Evolutionary conservation across 768 basidiomycete genomes (phyloP).

Genomic region (Tricholoma furcatifolium): DNA sequence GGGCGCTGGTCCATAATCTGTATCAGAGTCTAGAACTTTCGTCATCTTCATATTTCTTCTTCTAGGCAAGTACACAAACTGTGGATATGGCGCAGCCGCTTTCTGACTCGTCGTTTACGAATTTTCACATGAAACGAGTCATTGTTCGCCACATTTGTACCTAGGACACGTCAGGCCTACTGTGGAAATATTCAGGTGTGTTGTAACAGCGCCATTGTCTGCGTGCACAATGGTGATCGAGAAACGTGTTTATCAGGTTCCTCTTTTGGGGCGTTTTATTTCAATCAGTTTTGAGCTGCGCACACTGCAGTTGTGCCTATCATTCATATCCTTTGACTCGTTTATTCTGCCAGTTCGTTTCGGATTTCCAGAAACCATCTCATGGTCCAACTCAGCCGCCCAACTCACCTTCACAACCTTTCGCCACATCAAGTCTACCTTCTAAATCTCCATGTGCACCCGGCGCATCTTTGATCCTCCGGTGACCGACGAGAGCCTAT

Average conservation of each 20-base stretch:
- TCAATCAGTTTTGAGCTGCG: neutral
- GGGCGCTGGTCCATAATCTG: neutral
- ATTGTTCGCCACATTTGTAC: constrained; percentile 15
- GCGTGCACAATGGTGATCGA: constrained; percentile 2
- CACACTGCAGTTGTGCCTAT: neutral
- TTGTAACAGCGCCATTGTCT: constrained; percentile 1
- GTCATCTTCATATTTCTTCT: constrained; percentile 2
- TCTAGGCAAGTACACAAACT: constrained; percentile 11
- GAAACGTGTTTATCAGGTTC: neutral
- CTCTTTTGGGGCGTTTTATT: neutral
- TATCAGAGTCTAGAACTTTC: constrained; percentile 5
- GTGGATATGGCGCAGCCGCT: neutral
- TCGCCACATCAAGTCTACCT: constrained; percentile 6
- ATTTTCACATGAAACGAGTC: constrained; percentile 13
- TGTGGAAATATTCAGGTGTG: constrained; percentile 12
- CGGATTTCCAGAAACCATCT: constrained; percentile 8
- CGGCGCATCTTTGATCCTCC: constrained; percentile 22
- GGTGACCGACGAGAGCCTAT: constrained; percentile 4
- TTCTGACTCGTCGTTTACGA: constrained; percentile 16
- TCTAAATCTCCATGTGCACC: constrained; percentile 20
- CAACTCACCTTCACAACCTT: constrained; percentile 5
- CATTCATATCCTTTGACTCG: constrained; percentile 4
- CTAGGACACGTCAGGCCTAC: constrained; percentile 1
- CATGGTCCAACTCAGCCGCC: constrained; percentile 17
- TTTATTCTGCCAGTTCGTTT: constrained; percentile 6